Evolutionary conservation across 2,329 filamentous ascomycete genomes (phyloP).

Genomic region (Lasiodiplodia gonubiensis): DNA sequence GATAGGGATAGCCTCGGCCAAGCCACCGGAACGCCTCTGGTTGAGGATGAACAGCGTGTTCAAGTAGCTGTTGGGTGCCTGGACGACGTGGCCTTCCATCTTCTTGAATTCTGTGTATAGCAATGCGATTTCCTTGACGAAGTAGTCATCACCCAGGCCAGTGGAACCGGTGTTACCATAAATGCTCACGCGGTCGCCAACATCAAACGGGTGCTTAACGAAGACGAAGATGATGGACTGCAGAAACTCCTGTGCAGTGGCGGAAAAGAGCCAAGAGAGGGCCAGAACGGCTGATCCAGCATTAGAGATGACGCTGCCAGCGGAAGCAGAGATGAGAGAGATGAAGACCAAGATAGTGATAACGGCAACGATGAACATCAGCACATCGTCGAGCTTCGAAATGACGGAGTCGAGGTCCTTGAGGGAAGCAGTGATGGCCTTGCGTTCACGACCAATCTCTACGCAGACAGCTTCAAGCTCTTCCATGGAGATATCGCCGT

Average conservation of each 20-base stretch:
- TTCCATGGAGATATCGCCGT: conserved; percentile 94
- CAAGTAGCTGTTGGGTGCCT: conserved; percentile 91
- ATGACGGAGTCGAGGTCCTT: conserved; percentile 96
- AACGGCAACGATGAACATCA: conserved; percentile 83
- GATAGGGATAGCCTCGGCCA: conserved; percentile 85
- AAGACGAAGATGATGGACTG: conserved; percentile 96
- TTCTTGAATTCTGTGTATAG: conserved; percentile 98
- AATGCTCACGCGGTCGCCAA: conserved; percentile 88
- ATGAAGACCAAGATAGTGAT: conserved; percentile 86
- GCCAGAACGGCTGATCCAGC: conserved; percentile 87
- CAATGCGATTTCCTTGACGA: conserved; percentile 90
- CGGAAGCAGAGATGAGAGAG: conserved; percentile 85
- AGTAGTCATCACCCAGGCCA: conserved; percentile 87
- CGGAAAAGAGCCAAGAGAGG: conserved; percentile 89
- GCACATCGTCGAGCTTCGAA: conserved; percentile 84
- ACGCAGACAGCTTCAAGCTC: conserved; percentile 92
- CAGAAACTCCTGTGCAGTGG: conserved; percentile 91
- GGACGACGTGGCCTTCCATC: conserved; percentile 95
- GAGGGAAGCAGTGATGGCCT: conserved; percentile 90
- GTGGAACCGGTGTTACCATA: conserved; percentile 87
- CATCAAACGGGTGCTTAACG: conserved; percentile 96
- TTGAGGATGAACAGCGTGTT: conserved; percentile 96
- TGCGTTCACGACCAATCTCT: conserved; percentile 92
- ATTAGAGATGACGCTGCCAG: conserved; percentile 88
- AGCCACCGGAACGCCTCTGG: conserved; percentile 83